Conservation (phyloP, 345 rosid species). For the Rhodamnia argentea region DNA sequence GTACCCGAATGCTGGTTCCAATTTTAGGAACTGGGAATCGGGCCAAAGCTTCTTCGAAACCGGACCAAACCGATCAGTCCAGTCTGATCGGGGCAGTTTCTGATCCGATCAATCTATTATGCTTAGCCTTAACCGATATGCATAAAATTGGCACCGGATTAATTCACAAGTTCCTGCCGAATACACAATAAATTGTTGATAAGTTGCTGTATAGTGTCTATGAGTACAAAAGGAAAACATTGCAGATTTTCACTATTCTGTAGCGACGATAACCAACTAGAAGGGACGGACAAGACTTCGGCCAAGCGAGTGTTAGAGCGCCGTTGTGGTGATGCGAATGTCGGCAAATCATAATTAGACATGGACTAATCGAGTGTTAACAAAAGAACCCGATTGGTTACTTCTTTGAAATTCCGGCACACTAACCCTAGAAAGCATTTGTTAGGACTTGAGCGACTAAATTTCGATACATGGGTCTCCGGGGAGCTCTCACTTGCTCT, state of each 20-base stretch:
- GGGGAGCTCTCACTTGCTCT: neutral
- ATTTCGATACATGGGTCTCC: neutral
- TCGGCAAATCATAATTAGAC: neutral
- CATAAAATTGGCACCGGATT: neutral
- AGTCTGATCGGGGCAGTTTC: too few species aligned
- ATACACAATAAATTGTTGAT: neutral
- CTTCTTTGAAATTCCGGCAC: neutral
- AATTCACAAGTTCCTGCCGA: neutral
- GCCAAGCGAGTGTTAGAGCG: neutral
- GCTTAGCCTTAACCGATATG: too few species aligned
- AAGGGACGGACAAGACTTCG: neutral
- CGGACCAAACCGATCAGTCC: too few species aligned
- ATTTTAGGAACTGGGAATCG: too few species aligned
- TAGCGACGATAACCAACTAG: neutral
- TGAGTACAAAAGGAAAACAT: neutral
- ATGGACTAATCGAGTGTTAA: neutral
- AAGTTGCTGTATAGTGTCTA: neutral
- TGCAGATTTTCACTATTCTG: neutral
- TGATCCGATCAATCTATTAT: too few species aligned
- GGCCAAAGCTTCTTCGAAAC: too few species aligned
- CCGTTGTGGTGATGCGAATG: neutral
- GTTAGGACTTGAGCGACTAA: neutral
- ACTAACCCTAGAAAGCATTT: neutral
- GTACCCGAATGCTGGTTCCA: too few species aligned
- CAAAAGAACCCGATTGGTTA: neutral